Base-by-base conservation (phyloP, 2,329 filamentous ascomycete genomes). In the Xylariaceae sp. region DNA sequence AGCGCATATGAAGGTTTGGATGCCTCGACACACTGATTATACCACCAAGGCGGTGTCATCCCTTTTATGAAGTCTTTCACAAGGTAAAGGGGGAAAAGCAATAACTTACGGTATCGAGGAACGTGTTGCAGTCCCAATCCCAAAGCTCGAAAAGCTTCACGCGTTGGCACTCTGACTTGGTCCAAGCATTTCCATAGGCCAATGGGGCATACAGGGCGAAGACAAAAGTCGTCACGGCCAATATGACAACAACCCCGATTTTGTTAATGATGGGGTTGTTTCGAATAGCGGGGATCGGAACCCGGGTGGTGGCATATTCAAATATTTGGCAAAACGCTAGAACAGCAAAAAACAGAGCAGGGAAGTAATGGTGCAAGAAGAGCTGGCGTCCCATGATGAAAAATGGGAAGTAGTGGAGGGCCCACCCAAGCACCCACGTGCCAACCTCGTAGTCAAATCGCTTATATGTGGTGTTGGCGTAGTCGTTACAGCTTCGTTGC, bases 121-220 rank as follows among this genome's bases (percentile, higher is more conserved):
- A 99, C 52, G 82, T 91, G 70, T 95, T 96, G 80, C 94, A 99
- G 70, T 99, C 94, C 81, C 92, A 99, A 68, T 99, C 94, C 94
- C 94, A 99, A 1, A 83, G 86, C 51, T 80, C 75, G 66, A 97
- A 85, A 11, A 99, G 75, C 76, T 97, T 97, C 54, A 94, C 86
- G 49, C 83, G 83, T 59, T 83, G 85, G 78, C 94, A 99, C 64
- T 94, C 86, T 51, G 79, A 74, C 75, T 90, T 88, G 45, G 92
- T 99, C 94, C 94, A 99, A 45, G 84, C 76, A 67, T 95, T 96
- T 54, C 94, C 94, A 64, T 99, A 99, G 11, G 89, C 85, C 35
- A 99, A 77, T 36, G 94, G 94, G 10, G 91, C 83, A 68, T 90
- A 95, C n/a, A 96, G 74, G 2, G 80, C 78, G 66, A 97, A 99